phyloP scores from a whole-genome alignment of 441 rosid genomes.

The Eutrema salsugineum region DNA sequence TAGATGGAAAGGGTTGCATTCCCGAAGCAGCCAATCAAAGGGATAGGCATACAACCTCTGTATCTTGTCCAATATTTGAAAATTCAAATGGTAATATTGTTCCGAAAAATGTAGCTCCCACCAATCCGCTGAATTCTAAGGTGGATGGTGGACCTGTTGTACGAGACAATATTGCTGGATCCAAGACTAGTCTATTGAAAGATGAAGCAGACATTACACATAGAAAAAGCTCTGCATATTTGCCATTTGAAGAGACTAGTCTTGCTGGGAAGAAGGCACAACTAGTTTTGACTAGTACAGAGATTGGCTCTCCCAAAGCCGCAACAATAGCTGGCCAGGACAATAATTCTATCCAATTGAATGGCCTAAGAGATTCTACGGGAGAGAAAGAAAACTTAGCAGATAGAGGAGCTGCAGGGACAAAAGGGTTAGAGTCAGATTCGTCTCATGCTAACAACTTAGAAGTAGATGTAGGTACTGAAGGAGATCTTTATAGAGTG shows the following conservation, averaged over 20 bases:
- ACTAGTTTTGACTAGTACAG: conserved; percentile 39
- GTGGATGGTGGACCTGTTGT: conserved; percentile 45
- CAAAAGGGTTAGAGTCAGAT: conserved; percentile 60
- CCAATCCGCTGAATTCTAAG: conserved; percentile 46
- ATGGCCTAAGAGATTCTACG: conserved; percentile 42
- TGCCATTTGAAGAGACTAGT: conserved; percentile 39
- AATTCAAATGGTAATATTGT: conserved; percentile 61
- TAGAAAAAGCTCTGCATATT: conserved; percentile 30
- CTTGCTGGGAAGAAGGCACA: conserved; percentile 43
- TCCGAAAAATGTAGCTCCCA: conserved; percentile 44
- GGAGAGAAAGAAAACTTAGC: conserved; percentile 37
- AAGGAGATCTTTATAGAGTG: conserved; percentile 38
- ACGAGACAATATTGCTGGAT: conserved; percentile 33
- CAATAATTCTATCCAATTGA: conserved; percentile 36
- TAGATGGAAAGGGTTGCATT: conserved; percentile 52
- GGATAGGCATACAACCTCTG: conserved; percentile 48
- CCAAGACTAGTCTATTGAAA: conserved; percentile 38
- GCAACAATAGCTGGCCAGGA: conserved; percentile 40
- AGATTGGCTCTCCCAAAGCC: conserved; percentile 40
- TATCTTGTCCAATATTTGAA: conserved; percentile 40
- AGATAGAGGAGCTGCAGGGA: conserved; percentile 39
- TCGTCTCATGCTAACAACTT: conserved; percentile 63
- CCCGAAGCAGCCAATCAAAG: conserved; percentile 60
- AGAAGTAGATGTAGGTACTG: conserved; percentile 56
- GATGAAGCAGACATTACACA: conserved; percentile 42